Conservation (phyloP, 306 rosid genomes). For the Cicer judaicum region DNA sequence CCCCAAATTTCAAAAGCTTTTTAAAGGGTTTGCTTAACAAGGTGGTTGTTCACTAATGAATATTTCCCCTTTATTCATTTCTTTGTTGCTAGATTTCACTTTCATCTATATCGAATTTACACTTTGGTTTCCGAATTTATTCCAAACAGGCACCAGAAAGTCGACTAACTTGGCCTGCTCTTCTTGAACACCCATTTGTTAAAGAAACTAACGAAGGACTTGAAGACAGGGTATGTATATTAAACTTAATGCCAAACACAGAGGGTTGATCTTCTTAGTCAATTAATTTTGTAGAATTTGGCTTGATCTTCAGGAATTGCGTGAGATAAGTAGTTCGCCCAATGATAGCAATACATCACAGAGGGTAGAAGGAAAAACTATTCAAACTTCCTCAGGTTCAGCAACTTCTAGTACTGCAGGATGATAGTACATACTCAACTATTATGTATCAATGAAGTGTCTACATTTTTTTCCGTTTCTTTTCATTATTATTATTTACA, state of each 20-base stretch:
- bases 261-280: constrained; percentile 15
- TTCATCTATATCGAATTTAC: constrained; percentile 30
- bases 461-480: not conserved
- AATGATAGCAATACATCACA: constrained; percentile 55
- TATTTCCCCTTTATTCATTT: constrained; percentile 25
- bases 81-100: constrained; percentile 27
- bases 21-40: constrained; percentile 91
- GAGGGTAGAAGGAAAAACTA: constrained; percentile 62
- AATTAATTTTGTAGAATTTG: constrained; percentile 23
- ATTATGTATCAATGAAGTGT: constrained; percentile 15
- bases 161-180: constrained; percentile 96
- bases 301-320: constrained; percentile 59
- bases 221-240: constrained; percentile 66
- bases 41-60: constrained; percentile 73
- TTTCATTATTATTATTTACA: constrained; percentile 29
- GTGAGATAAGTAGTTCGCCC: constrained; percentile 52
- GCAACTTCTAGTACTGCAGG: constrained; percentile 48
- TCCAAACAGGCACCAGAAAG: constrained; percentile 81
- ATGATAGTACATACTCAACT: constrained; percentile 15
- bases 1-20: constrained; percentile 81
- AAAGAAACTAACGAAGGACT: constrained; percentile 66
- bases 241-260: constrained; percentile 34
- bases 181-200: constrained; percentile 94
- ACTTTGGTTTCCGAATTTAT: constrained; percentile 39
- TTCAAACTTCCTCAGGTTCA: constrained; percentile 53